Base-by-base conservation (phyloP, 2,329 filamentous ascomycete genomes). In the Nemania sp. region DNA sequence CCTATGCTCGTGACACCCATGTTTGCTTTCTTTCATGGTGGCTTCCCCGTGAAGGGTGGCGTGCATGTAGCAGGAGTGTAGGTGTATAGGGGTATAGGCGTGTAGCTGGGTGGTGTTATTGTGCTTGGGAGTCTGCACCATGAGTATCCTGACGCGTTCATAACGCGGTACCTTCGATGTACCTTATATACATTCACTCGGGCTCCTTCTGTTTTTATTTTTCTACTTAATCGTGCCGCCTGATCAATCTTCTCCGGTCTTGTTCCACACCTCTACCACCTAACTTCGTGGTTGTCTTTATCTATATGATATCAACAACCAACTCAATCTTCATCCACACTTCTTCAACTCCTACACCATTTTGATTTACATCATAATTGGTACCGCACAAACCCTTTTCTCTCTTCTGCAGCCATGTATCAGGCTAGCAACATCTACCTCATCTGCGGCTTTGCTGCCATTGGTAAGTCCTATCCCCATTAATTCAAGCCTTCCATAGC, bases 371-470 rank as follows among this genome's bases (percentile, higher is more conserved):
- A 10, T 52, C 3, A 18, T 18, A 11, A 41, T 18, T 18, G 11
- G 18, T 5, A 41, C n/a, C 4, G 5, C n/a, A n/a, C 13, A 29
- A 11, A 11, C 8, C 20, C 22, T 10, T 29, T 22, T 18, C 29
- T 24, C 35, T 4, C 5, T 2, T 22, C 38, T 11, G 49, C 54
- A 70, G 59, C 54, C 70, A 76, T 84, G 82, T 82, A 81, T 74
- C 78, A 80, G 73, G 79, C 79, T 26, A 82, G 73, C 67, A 89
- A 87, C 75, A 82, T 89, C 56, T 89, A 90, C 76, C 82, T 84
- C 69, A 89, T 89, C 70, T 90, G 88, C 77, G 81, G 80, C 67
- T 89, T 90, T 74, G 88, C 88, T 76, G 86, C 88, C 74, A 87
- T 90, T 70, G 88, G 86, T 86, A 78, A 69, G 81, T 61, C n/a